Evolutionary conservation across 495 filamentous ascomycete species (phyloP).

Genomic region (Neurospora sp.): DNA sequence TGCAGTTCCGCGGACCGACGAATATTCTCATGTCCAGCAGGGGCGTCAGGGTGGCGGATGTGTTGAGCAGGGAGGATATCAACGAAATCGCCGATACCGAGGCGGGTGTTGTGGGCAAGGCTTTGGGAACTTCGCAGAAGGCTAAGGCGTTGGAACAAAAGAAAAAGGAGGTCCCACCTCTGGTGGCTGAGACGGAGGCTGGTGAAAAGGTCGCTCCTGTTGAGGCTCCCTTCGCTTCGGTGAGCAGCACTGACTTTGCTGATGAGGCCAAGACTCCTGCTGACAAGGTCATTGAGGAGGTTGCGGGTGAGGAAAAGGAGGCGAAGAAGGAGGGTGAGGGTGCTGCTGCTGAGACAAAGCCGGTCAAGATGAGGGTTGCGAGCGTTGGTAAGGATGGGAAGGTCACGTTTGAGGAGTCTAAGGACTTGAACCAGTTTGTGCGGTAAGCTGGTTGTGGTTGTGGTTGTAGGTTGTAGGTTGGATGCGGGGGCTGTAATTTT

Average conservation of each 20-base stretch:
- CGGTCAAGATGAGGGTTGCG: conserved; percentile 42
- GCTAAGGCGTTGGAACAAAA: neutral
- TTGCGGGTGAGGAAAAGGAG: conserved; percentile 27
- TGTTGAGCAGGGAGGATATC: conserved; percentile 62
- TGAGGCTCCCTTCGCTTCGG: neutral
- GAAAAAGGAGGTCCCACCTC: neutral
- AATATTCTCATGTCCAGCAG: conserved; percentile 81
- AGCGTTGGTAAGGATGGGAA: conserved; percentile 56
- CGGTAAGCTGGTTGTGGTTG: conserved; percentile 11
- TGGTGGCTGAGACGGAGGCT: neutral
- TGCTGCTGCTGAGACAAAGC: conserved; percentile 3
- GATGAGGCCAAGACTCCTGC: neutral
- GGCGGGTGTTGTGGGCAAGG: conserved; percentile 35
- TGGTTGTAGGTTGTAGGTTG: neutral
- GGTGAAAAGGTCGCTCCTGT: neutral
- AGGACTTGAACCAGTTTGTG: conserved; percentile 43
- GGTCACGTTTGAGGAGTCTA: conserved; percentile 54
- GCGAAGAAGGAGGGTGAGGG: conserved; percentile 20
- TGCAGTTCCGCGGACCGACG: conserved; percentile 77
- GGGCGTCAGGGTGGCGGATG: conserved; percentile 62
- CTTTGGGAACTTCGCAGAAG: neutral
- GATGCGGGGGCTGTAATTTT: neutral
- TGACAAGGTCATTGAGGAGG: conserved; percentile 8
- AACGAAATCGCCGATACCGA: conserved; percentile 77
- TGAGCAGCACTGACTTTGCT: neutral